Conservation (phyloP, 345 rosid genomes). For the Citrus hindsii region DNA sequence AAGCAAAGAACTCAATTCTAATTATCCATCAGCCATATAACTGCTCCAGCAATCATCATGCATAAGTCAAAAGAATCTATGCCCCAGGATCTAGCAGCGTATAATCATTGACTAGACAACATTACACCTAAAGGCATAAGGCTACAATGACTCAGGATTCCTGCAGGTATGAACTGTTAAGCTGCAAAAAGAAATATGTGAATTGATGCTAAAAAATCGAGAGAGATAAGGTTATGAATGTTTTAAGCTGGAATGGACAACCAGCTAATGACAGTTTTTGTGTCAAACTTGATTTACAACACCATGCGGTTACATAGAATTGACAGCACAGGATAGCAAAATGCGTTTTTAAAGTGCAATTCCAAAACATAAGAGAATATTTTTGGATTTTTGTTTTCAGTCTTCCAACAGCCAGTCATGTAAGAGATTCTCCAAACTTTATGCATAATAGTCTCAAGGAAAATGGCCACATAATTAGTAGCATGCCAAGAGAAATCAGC, state of each 20-base stretch:
- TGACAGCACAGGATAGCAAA: background rate
- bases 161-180: background rate
- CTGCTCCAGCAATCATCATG: background rate
- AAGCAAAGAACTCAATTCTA: background rate
- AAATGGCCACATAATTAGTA: background rate
- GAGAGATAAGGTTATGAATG: background rate
- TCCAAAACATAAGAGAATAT: background rate
- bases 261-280: background rate
- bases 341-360: background rate
- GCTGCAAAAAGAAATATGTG: background rate
- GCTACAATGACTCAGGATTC: background rate
- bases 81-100: background rate
- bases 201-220: background rate
- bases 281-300: background rate
- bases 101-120: slow-evolving; percentile 3
- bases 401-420: background rate
- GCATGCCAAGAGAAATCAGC: background rate
- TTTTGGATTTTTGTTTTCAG: background rate
- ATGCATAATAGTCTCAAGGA: background rate
- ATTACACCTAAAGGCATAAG: background rate
- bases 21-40: background rate
- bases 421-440: background rate
- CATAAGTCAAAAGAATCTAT: background rate
- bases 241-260: background rate
- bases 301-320: background rate